Evolutionary conservation across 225 moss, liverwort and hornwort species (phyloP).

Genomic region (Lunularia cruciata): DNA sequence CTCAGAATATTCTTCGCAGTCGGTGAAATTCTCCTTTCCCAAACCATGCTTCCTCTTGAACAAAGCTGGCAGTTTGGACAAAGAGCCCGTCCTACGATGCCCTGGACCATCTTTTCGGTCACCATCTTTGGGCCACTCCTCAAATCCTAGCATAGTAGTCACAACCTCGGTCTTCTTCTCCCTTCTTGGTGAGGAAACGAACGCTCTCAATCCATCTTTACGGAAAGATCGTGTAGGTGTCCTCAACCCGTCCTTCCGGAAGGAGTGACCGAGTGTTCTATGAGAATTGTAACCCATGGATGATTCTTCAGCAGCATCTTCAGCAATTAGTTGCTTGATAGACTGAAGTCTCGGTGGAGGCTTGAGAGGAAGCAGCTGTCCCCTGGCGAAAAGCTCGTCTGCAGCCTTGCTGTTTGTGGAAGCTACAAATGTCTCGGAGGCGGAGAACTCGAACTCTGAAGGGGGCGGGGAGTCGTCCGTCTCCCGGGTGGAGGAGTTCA

Average conservation of each 20-base stretch:
- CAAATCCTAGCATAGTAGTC: slow-evolving; percentile 20
- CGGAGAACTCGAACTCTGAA: neutral
- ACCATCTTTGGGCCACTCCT: slow-evolving; percentile 17
- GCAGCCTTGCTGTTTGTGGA: neutral
- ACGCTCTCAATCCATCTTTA: slow-evolving; percentile 40
- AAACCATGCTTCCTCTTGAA: slow-evolving; percentile 1
- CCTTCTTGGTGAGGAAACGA: slow-evolving; percentile 20
- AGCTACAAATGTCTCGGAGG: neutral
- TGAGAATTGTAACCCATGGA: neutral
- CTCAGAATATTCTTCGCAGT: slow-evolving; percentile 11
- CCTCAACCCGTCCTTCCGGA: slow-evolving; percentile 17
- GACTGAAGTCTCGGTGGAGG: slow-evolving; percentile 46
- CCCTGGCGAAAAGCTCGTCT: slow-evolving; percentile 16
- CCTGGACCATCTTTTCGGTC: neutral
- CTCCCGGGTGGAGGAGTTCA: slow-evolving; percentile 6
- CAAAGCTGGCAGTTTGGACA: slow-evolving; percentile 13
- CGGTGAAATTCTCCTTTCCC: slow-evolving; percentile 4
- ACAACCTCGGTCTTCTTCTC: slow-evolving; percentile 7
- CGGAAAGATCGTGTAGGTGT: slow-evolving; percentile 38
- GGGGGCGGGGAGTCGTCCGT: neutral
- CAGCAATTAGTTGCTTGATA: slow-evolving; percentile 37
- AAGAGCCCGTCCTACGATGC: slow-evolving; percentile 16
- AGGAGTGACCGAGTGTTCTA: slow-evolving; percentile 9
- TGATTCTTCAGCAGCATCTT: slow-evolving; percentile 20
- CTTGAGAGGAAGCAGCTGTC: slow-evolving; percentile 29